Base-by-base conservation (phyloP, 805 yeast species). In the Candida suzukii region DNA sequence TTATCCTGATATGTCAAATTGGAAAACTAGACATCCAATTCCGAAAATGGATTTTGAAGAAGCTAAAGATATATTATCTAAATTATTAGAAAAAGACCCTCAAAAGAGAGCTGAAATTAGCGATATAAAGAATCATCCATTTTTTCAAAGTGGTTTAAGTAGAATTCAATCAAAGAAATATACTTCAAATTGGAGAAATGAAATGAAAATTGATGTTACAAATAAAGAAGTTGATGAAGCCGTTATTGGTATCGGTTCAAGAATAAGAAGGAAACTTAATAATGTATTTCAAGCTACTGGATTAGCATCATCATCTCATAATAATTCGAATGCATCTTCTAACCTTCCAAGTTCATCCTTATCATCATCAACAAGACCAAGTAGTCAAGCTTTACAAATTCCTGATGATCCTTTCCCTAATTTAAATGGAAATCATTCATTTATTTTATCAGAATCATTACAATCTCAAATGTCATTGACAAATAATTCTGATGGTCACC, bases 51-150 rank as follows among this genome's bases (percentile, higher is more conserved):
- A 63, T 22, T 48, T 57, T 27, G 42, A 69, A 19, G 63, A 67
- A 26, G 73, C 79, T 14, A 72, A 70, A 33, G 88, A 87, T 54
- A 63, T 93, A 35, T 55, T 93, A 18, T 38, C 53, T 2, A 71
- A 72, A 50, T 57, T 93, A 50, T 68, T 93, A 24, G 74, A 71
- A 29, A 91, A 88, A 54, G 74, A 86, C 55, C 88, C 95, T 4
- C 54, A 58, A 9, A 63, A 71, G 33, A 73, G 99, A 56, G 73
- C 83, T 18, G 80, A 80, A 16, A 80, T 91, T 30, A 60, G 66
- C 13, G 85, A 83, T 22, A 82, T 88, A 42, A 88, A 88, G 59
- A 59, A 61, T 8, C 96, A 91, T 60, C 84, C 87, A 1, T 88
- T 95, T 64, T 60, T 58, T 42, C 39, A 49, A 12, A 53, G 53